Evolutionary conservation across 192 early-diverging fungal genomes (phyloP).

Genomic region (Helicostylum pulchrum): DNA sequence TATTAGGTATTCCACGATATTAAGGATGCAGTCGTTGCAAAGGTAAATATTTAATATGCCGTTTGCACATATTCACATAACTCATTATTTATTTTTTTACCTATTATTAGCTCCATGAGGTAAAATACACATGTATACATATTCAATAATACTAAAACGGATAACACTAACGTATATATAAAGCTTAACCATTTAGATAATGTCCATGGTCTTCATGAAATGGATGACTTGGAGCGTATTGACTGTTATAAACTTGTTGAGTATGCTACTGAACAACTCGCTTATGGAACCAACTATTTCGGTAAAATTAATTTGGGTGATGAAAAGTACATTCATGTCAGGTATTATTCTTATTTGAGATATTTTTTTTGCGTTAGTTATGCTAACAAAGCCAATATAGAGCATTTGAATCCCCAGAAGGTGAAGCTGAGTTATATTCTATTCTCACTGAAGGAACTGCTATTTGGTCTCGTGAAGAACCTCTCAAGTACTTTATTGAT

Average conservation of each 20-base stretch:
- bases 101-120: constrained; percentile 22
- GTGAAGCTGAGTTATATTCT: constrained; percentile 43
- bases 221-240: constrained; percentile 48
- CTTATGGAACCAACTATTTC: constrained; percentile 53
- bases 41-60: constrained; percentile 22
- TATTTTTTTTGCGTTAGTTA: not conserved
- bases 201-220: constrained; percentile 46
- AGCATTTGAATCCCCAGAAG: constrained; percentile 42
- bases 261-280: constrained; percentile 50
- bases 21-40: constrained; percentile 41
- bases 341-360: constrained; percentile 26
- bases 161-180: not conserved
- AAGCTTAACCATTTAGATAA: constrained; percentile 39
- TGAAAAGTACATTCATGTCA: constrained; percentile 49
- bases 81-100: not conserved
- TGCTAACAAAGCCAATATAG: constrained; percentile 12
- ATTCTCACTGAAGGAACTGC: constrained; percentile 48
- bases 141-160: not conserved
- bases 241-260: constrained; percentile 42
- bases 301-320: constrained; percentile 55
- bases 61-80: not conserved
- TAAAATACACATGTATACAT: constrained; percentile 10
- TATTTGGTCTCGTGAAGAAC: constrained; percentile 48
- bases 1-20: constrained; percentile 37
- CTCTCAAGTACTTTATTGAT: constrained; percentile 50